These are phyloP conservation scores for Venturia effusa DNA, from an alignment of 2,329 filamentous ascomycete species.

Conservation along the genomic window DNA sequence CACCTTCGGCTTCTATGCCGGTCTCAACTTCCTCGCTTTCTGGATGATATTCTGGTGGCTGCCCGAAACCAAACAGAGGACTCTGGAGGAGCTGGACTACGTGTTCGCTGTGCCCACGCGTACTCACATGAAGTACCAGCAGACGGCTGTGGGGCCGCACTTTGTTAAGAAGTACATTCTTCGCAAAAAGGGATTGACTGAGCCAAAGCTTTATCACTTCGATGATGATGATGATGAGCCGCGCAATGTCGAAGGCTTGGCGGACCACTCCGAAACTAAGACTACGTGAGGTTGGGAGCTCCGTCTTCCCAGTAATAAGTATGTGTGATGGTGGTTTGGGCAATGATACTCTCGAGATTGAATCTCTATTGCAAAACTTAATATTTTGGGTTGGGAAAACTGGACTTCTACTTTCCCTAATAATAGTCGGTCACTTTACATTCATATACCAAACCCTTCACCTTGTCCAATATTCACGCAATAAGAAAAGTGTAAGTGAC, in stretches of 20 bases:
- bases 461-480: background rate
- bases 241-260: background rate
- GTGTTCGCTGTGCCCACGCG: slow-evolving; percentile 37
- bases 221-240: slow-evolving; percentile 15
- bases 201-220: slow-evolving; percentile 29
- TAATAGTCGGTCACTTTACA: background rate
- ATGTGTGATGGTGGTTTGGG: background rate
- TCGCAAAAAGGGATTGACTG: slow-evolving; percentile 22
- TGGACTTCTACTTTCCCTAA: background rate
- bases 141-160: slow-evolving; percentile 31
- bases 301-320: no score
- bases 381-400: background rate
- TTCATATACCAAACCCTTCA: background rate
- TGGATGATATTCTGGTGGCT: slow-evolving; percentile 53
- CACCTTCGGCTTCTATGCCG: slow-evolving; percentile 52
- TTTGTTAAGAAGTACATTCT: slow-evolving; percentile 35
- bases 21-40: slow-evolving; percentile 49
- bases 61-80: slow-evolving; percentile 37
- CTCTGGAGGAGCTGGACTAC: slow-evolving; percentile 39
- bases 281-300: background rate
- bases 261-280: background rate
- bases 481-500: no score
- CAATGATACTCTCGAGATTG: background rate
- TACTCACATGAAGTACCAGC: slow-evolving; percentile 30
- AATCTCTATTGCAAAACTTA: background rate